Evolutionary conservation across 2,329 filamentous ascomycete species (phyloP).

Genomic region (Pseudonectria foliicola): DNA sequence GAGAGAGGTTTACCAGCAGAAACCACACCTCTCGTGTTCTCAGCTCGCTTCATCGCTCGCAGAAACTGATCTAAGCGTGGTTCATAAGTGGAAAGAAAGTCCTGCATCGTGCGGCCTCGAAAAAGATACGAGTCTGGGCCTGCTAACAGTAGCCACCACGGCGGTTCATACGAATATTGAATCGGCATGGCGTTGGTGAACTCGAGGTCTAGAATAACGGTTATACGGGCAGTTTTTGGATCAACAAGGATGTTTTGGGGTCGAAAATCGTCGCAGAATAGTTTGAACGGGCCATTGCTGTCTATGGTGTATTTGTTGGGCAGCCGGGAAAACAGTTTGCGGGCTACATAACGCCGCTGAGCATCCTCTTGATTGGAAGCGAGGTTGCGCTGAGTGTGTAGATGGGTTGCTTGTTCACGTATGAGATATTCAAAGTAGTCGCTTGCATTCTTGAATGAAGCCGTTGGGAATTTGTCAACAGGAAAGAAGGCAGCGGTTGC

Average conservation of each 20-base stretch:
- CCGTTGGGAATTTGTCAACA: slow-evolving; percentile 19
- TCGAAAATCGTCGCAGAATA: slow-evolving; percentile 34
- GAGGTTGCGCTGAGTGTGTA: slow-evolving; percentile 27
- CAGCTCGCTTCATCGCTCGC: too few species aligned
- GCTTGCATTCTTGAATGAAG: slow-evolving; percentile 23
- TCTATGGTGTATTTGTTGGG: slow-evolving; percentile 22
- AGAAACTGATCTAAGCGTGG: too few species aligned
- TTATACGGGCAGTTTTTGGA: slow-evolving; percentile 27
- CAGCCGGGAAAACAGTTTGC: slow-evolving; percentile 25
- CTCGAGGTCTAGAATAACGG: slow-evolving; percentile 28
- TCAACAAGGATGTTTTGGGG: slow-evolving; percentile 33
- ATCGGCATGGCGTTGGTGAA: slow-evolving; percentile 1
- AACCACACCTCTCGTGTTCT: too few species aligned
- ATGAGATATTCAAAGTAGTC: slow-evolving; percentile 26
- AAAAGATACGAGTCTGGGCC: too few species aligned
- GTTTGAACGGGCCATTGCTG: slow-evolving; percentile 32
- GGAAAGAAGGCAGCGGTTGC: slow-evolving; percentile 25
- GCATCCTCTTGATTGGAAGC: slow-evolving; percentile 20
- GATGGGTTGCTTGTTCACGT: slow-evolving; percentile 18
- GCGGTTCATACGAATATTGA: not conserved
- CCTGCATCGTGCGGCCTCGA: too few species aligned
- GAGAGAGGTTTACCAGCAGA: too few species aligned
- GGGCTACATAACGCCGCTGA: slow-evolving; percentile 25
- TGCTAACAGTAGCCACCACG: too few species aligned
- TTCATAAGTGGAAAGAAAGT: too few species aligned